Base-by-base conservation (phyloP, 805 yeast species). In the Candida patagonica region DNA sequence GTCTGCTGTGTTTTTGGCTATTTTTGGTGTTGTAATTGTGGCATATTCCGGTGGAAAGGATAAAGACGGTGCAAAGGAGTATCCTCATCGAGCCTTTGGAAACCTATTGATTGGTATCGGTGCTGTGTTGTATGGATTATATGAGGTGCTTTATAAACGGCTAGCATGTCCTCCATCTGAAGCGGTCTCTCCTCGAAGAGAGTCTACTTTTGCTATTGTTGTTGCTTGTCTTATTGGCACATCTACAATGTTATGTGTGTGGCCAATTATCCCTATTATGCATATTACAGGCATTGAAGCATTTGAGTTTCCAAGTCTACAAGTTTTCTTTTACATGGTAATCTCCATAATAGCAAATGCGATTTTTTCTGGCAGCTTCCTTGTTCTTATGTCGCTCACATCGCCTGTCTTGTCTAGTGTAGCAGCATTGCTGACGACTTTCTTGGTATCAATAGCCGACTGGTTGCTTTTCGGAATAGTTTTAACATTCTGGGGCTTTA, bases 111-210 rank as follows among this genome's bases (percentile, higher is more conserved):
- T 85, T 30, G 71, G 78, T 0, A 49, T 70, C 6, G 95, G 95
- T 15, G 87, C 94, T 0, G 63, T 84, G 1, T 53, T 82, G 42
- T 84, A 83, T 51, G 94, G 94, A 2, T 70, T 80, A 39, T 85
- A 85, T 56, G 95, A 85, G 55, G 94, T 85, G 3, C 61, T 83
- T 19, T 85, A 86, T 66, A 86, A 86, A 62, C 74, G 74, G 48
- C 65, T 70, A 46, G 70, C 78, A 10, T 84, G 95, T 56, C 83
- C 89, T 8, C 88, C 94, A 0, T 20, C 26, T 12, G 74, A 73
- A 42, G 59, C 66, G n/a, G 78, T 76, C 4, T 61, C 71, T 0
- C 70, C 82, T 0, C 70, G 79, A 49, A 70, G 86, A 50, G 88
- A 85, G 51, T 79, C 85, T 42, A 73, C 86, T 1, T 86, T 85